Evolutionary conservation across 2,329 filamentous ascomycete genomes (phyloP), one percentile per base, ranked within the genome.

Genomic region (Cordyceps cateniannulata): DNA sequence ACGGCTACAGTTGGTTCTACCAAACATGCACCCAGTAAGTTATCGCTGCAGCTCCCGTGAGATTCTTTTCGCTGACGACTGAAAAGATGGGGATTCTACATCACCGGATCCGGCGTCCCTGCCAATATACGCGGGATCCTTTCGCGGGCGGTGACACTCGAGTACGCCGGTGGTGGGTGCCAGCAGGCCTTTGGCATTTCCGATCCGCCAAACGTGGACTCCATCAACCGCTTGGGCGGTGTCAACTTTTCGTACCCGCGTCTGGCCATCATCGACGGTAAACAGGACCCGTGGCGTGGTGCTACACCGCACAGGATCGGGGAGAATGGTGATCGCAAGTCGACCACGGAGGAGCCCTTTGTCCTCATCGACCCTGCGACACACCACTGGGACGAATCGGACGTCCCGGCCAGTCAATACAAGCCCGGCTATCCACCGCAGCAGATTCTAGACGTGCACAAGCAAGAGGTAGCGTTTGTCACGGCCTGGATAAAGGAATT

Each of bases 321-420:
- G 5, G 47, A 27, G 1, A 80, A 85, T 0, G 76, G 79, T 0
- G 74, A 77, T 38, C 78, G 89, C 20, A 72, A 77, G 16, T 88
- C 81, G 48, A 89, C 88, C 0, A 74, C 77, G 0, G 80, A 79
- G 52, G 82, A 92, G 75, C 90, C 90, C 0, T 89, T 87, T 63
- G 79, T 90, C n/a, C 70, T 93, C 48, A 91, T 96, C 48, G 75
- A 80, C 2, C 81, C 81, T 16, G 89, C 84, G 0, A 88, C 93
- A 18, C 91, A 96, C 71, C 90, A 93, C 70, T 93, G 89, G 87
- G 88, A 90, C 65, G 86, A 88, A 73, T 87, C 88, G 63, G 85
- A 86, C 1, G 66, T 89, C 18, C 59, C 54, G 1, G 68, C 66
- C 1, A 84, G 86, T 56, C 71, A 77, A 1, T 87, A 87, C 62